Conservation (phyloP, 208 protist genomes). For the Leishmania braziliensis region DNA sequence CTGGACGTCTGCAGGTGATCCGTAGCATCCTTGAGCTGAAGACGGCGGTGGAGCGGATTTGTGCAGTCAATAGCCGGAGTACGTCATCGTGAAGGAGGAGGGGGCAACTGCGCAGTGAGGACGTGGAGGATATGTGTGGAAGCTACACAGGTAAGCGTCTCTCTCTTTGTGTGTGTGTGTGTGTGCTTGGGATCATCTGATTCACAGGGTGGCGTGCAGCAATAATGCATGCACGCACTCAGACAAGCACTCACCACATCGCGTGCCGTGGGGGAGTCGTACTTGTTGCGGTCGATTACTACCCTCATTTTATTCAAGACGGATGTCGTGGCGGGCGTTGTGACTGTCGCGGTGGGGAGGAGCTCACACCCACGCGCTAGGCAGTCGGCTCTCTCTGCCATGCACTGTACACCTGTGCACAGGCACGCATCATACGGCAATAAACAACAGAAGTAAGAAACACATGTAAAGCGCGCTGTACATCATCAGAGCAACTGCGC, state of each 20-base stretch:
- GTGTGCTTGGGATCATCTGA: neutral
- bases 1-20: slow-evolving; percentile 51
- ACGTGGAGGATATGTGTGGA: neutral
- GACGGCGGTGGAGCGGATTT: slow-evolving; percentile 37
- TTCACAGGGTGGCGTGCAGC: neutral
- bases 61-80: slow-evolving; percentile 7
- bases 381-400: neutral
- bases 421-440: neutral
- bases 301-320: neutral
- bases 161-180: neutral
- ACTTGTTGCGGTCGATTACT: neutral
- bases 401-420: neutral
- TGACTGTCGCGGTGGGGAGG: neutral
- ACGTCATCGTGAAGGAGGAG: neutral
- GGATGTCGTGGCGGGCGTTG: neutral
- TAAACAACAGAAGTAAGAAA: neutral
- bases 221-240: neutral
- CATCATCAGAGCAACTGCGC: neutral
- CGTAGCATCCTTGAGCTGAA: slow-evolving; percentile 58
- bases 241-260: neutral
- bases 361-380: neutral
- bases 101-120: neutral
- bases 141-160: neutral
- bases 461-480: neutral
- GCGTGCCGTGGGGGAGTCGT: neutral